Conservation (phyloP, 352 stramenopile species). For the Pythium pectinolyticum region DNA sequence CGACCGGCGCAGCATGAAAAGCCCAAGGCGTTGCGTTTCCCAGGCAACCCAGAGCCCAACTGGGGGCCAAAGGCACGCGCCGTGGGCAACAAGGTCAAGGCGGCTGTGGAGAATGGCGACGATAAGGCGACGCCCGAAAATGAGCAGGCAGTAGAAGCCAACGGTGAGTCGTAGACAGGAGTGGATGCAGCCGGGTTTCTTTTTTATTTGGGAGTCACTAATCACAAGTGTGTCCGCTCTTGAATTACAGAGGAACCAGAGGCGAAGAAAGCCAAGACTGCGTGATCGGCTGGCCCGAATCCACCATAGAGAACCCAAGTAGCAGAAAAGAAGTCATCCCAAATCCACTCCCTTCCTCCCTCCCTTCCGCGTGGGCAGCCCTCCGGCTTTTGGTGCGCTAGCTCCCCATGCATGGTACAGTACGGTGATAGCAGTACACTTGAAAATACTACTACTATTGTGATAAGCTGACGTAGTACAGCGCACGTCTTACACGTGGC, state of each 20-base stretch:
- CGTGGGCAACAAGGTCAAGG: constrained; percentile 62
- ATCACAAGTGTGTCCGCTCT: too few species aligned
- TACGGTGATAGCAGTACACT: not conserved
- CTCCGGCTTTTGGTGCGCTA: not conserved
- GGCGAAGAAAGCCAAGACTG: constrained; percentile 79
- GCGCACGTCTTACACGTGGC: too few species aligned
- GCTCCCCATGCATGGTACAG: not conserved
- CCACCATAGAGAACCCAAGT: constrained; percentile 6
- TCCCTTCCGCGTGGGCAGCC: not conserved
- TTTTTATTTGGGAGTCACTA: too few species aligned
- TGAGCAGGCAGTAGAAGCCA: constrained; percentile 20
- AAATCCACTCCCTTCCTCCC: not conserved
- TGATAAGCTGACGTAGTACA: too few species aligned
- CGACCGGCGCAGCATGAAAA: constrained; percentile 68
- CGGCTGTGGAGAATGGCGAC: not conserved
- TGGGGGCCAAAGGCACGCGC: constrained; percentile 95
- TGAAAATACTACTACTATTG: too few species aligned
- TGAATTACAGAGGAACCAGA: constrained; percentile 56
- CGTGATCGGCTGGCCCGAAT: constrained; percentile 29
- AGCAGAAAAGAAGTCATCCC: not conserved
- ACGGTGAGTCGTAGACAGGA: constrained; percentile 29
- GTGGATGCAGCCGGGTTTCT: not conserved
- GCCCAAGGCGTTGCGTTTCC: constrained; percentile 91
- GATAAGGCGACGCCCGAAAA: not conserved
- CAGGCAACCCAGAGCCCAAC: constrained; percentile 94